These are phyloP conservation scores for bread wheat (Triticum aestivum) DNA, from an alignment of 176 grass and related monocot species.

Conservation along the genomic window DNA sequence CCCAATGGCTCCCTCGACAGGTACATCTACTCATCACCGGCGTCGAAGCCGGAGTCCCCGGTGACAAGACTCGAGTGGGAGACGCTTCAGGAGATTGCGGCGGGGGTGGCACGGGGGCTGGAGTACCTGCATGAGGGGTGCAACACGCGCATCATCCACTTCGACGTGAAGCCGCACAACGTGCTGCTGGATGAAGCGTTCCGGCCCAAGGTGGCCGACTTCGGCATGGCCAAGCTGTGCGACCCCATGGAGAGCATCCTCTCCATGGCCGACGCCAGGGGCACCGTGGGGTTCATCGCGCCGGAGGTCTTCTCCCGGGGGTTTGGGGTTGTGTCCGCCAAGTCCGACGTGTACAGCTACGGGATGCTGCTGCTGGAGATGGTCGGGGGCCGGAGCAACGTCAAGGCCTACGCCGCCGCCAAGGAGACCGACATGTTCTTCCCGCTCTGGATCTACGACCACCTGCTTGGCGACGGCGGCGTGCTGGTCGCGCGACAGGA, in stretches of 20 bases:
- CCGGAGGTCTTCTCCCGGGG: slow-evolving; percentile 67
- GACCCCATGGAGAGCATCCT: slow-evolving; percentile 41
- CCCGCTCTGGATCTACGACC: slow-evolving; percentile 71
- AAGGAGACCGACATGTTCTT: slow-evolving; percentile 44
- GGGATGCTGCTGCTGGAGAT: slow-evolving; percentile 74
- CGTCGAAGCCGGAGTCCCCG: not conserved
- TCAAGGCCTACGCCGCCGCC: slow-evolving; percentile 10
- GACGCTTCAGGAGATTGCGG: slow-evolving; percentile 44
- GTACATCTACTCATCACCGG: slow-evolving; percentile 37
- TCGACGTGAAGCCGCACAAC: slow-evolving; percentile 80
- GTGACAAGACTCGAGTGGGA: slow-evolving; percentile 20
- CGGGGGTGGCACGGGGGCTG: slow-evolving; percentile 48
- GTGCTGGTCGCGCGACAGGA: slow-evolving; percentile 11
- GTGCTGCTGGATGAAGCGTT: slow-evolving; percentile 49
- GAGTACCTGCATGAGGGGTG: slow-evolving; percentile 72
- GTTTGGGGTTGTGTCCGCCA: slow-evolving; percentile 49
- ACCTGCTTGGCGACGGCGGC: slow-evolving; percentile 19
- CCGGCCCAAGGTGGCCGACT: slow-evolving; percentile 62
- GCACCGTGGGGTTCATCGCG: slow-evolving; percentile 77
- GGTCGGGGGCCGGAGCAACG: slow-evolving; percentile 44
- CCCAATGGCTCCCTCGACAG: slow-evolving; percentile 60
- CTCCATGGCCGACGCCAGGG: slow-evolving; percentile 53
- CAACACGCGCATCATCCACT: slow-evolving; percentile 69
- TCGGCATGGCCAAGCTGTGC: slow-evolving; percentile 69
- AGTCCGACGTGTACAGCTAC: slow-evolving; percentile 72